Evolutionary conservation across 2,329 filamentous ascomycete species (phyloP), one percentile per base, ranked within the genome.

Genomic region (Cadophora sp.): DNA sequence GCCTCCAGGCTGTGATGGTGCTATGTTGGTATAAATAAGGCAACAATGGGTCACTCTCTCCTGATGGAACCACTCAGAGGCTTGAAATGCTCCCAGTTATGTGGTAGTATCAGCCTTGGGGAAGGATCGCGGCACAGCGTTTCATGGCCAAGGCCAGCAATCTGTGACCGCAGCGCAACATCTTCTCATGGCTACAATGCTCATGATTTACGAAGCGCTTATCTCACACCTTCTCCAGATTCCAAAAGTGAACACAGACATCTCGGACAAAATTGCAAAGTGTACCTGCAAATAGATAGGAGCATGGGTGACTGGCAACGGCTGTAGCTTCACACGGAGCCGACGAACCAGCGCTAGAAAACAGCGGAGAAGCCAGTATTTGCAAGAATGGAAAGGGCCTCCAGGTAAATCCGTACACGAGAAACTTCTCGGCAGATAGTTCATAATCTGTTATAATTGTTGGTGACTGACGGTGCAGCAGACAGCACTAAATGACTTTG

Each of bases 41-140:
- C 65, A 27, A 66, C 27, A 65, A 50, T 8, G 19, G 14, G 43
- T 67, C 61, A 5, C n/a, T 46, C 31, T 29, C 29, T 11, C 12
- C 26, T 24, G 14, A 1, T 29, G 9, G 9, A 63, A 56, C 65
- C 64, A 67, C 31, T 56, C 29, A 61, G 24, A 50, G 27, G 26
- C 58, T 56, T 22, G 31, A n/a, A 37, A 46, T 24, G 8, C 7
- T 51, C 27, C 40, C 53, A 58, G 7, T 14, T 1, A 16, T 40
- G 8, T 64, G 65, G 61, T 55, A 64, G 46, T 53, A 64, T 50
- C 31, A 51, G 40, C 60, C 48, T 46, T 31, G 22, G 24, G 29
- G 65, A 24, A 68, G 66, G 66, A 73, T 72, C 53, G 66, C 56
- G 68, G 67, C 70, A 71, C 67, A 69, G 72, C 59, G 66, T 65